Conservation (phyloP, 805 yeast species). For the Suhomyces sp. region DNA sequence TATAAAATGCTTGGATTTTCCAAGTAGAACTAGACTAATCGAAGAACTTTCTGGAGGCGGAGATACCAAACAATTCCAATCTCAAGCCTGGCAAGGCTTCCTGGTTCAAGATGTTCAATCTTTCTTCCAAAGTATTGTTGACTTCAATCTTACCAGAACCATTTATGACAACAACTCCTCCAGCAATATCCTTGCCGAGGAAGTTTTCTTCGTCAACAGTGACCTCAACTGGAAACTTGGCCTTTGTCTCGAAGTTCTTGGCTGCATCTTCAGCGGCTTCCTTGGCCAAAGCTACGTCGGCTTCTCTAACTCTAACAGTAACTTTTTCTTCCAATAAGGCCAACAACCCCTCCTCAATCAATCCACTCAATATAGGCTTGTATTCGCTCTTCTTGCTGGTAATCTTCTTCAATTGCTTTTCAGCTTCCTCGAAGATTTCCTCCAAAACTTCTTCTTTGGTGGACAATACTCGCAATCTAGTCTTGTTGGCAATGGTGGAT, state of each 20-base stretch:
- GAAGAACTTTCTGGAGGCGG: constrained; percentile 84
- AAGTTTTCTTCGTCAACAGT: constrained; percentile 52
- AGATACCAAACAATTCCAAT: constrained; percentile 82
- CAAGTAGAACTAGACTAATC: constrained; percentile 43
- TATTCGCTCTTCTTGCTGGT: constrained; percentile 58
- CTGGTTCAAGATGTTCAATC: constrained; percentile 77
- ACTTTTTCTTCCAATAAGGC: constrained; percentile 72
- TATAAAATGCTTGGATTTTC: not conserved
- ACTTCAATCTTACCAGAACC: constrained; percentile 81
- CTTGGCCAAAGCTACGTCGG: constrained; percentile 59
- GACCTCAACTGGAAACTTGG: constrained; percentile 56
- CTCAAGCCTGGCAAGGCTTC: constrained; percentile 91
- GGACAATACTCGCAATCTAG: constrained; percentile 83
- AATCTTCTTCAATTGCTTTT: constrained; percentile 55
- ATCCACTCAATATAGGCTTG: constrained; percentile 65
- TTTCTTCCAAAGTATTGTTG: constrained; percentile 90
- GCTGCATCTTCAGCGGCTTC: constrained; percentile 61
- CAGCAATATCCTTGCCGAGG: constrained; percentile 66
- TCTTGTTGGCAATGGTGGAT: constrained; percentile 93
- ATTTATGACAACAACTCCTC: constrained; percentile 79
- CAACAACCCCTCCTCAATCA: constrained; percentile 72
- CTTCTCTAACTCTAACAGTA: constrained; percentile 61
- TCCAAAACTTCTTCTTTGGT: constrained; percentile 77
- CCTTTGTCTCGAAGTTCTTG: constrained; percentile 57
- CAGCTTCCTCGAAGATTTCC: constrained; percentile 70